Percentiles rank a stretch among this genome's conserved stretches.
Conservation (phyloP, 805 yeast species). For the Teunomyces aglyptinius region DNA sequence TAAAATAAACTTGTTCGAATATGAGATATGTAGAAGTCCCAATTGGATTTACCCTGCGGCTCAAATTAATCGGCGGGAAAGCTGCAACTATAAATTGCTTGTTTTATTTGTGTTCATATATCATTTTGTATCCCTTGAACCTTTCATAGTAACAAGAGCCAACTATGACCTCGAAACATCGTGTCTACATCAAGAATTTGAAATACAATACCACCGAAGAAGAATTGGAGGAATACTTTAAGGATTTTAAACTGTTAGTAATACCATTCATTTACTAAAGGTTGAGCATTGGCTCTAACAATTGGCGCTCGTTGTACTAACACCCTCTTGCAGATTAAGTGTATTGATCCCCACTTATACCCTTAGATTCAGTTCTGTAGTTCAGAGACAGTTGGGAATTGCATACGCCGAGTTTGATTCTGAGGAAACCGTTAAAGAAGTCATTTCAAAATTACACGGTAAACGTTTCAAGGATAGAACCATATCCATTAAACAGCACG, state of each 20-base stretch:
- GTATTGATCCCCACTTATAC: conserved; percentile 57
- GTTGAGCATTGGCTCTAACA: no score
- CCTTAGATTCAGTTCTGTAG: conserved; percentile 43
- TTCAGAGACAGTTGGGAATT: conserved; percentile 54
- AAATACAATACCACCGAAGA: conserved; percentile 51
- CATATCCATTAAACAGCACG: conserved; percentile 39
- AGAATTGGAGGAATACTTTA: conserved; percentile 46
- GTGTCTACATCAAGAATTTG: conserved; percentile 56
- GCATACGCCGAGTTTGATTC: conserved; percentile 39
- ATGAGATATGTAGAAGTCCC: conserved; percentile 1
- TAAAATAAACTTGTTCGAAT: conserved; percentile 1
- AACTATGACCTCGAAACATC: conserved; percentile 16
- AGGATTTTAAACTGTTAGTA: conserved; percentile 47
- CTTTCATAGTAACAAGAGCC: not conserved
- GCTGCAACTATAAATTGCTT: not conserved
- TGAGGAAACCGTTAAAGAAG: conserved; percentile 27
- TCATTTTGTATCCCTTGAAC: not conserved
- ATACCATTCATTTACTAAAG: not conserved
- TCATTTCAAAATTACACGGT: conserved; percentile 25
- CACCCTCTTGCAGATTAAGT: conserved; percentile 17
- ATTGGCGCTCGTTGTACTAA: not conserved
- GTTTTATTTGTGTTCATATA: not conserved
- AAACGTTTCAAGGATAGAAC: conserved; percentile 33
- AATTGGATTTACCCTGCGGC: conserved; percentile 8
- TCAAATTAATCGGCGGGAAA: not conserved